Evolutionary conservation across 2,329 filamentous ascomycete species (phyloP), one percentile per base, ranked within the genome.

Genomic region (Raffaelea arxii): DNA sequence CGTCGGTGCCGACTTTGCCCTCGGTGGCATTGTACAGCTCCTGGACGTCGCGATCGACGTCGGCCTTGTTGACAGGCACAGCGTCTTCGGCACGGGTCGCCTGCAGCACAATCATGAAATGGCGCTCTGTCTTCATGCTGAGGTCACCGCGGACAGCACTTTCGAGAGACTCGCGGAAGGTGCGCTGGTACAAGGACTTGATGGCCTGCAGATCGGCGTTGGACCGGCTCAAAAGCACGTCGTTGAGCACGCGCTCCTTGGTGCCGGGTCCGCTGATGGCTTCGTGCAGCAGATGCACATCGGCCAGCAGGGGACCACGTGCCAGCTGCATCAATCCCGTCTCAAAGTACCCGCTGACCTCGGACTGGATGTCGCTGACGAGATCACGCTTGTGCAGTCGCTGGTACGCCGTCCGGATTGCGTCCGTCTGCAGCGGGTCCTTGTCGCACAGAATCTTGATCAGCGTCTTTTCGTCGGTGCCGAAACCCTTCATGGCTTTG

Each of bases 161-260:
- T 56, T 90, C 83, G 1, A 97, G 75, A 16, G 74, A 71, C 19
- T 74, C 74, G 32, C 71, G 69, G 68, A 82, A 89, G 1, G 75
- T 78, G 16, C 75, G 74, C 39, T 82, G 74, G 62, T 94, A 97
- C 18, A 80, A 76, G 41, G 71, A 65, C 67, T 94, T 94, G 71
- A 98, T 96, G 35, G 86, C 87, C 46, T 78, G 75, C 35, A 98
- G 71, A 56, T 97, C 91, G 27, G 89, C 88, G 58, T 97, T 97
- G 30, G 81, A 85, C 30, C 91, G 78, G 9, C 81, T 75, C 4
- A 96, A 76, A 2, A 97, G 73, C 6, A 95, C 75, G 55, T 97
- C 91, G 61, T 95, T 92, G 43, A 98, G 72, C 1, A 92, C 72
- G 46, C 71, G 70, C 60, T 97, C 91, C 57, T 94, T 94, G 1